Conservation (phyloP, 805 yeast species). For the Yamadazyma kitorensis region DNA sequence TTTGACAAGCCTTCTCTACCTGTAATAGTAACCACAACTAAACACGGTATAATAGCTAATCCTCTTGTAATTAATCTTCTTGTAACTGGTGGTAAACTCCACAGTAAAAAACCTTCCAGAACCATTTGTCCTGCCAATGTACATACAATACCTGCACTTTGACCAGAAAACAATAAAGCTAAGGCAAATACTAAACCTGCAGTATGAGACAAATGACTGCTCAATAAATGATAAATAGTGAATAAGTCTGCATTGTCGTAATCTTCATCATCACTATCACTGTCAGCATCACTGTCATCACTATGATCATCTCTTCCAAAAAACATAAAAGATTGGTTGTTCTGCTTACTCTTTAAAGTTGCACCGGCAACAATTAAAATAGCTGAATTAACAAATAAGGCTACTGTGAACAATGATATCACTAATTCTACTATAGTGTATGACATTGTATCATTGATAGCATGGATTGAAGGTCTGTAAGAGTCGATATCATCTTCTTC, state of each 20-base stretch:
- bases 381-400: conserved; percentile 44
- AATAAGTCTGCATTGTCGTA: conserved; percentile 65
- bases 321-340: conserved; percentile 1
- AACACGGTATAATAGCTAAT: conserved; percentile 84
- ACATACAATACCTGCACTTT: conserved; percentile 92
- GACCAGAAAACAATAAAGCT: conserved; percentile 88
- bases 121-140: conserved; percentile 94
- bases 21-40: conserved; percentile 63
- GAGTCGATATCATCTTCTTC: conserved; percentile 10
- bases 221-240: conserved; percentile 72
- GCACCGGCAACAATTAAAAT: conserved; percentile 89
- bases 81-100: conserved; percentile 80
- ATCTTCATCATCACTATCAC: conserved; percentile 39
- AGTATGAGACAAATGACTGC: conserved; percentile 69
- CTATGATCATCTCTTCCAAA: conserved; percentile 9
- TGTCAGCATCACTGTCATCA: conserved; percentile 16
- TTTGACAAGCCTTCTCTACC: conserved; percentile 82
- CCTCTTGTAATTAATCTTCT: conserved; percentile 76
- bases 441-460: conserved; percentile 39
- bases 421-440: conserved; percentile 40
- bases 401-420: conserved; percentile 39
- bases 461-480: conserved; percentile 40
- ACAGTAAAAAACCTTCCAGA: conserved; percentile 80
- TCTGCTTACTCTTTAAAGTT: conserved; percentile 48
- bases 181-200: conserved; percentile 89